Base-by-base conservation (phyloP, 225 moss, liverwort and hornwort species). In the Marchantia paleacea region DNA sequence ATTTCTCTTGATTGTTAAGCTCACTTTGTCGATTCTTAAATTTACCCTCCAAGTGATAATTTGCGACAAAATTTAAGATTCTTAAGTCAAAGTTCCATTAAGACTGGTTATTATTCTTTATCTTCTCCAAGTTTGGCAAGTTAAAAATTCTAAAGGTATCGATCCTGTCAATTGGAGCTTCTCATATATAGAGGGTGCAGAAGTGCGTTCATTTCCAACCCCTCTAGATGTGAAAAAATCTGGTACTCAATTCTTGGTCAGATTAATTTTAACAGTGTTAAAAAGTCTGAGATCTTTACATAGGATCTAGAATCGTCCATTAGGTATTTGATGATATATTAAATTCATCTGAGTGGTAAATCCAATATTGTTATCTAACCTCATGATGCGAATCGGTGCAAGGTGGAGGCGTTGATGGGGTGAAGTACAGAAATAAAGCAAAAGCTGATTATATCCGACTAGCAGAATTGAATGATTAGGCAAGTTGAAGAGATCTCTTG, bases 361-460 rank as follows among this genome's bases (percentile, higher is more conserved):
- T 12, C 83, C 80, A 9, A 0, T 0, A 28, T 86, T 86, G 62
- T 76, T 62, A 10, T 75, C 83, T 52, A 86, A 26, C 69, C 75
- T 83, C 87, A 87, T 19, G 8, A 84, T 69, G 6, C 0, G 0
- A 0, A 87, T 12, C 1, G 8, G n/a, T 18, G 84, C 81, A n/a
- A 24, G n/a, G n/a, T 77, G 10, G 75, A 15, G 30, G 69, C 22
- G 20, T 28, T 39, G 8, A 31, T 0, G n/a, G 7, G n/a, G n/a
- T n/a, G 87, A 77, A 58, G 82, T 47, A n/a, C n/a, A n/a, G n/a
- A n/a, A n/a, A n/a, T n/a, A n/a, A 26, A n/a, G n/a, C n/a, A n/a
- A 87, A 72, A 0, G n/a, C n/a, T 0, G 0, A 61, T 87, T 87
- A 9, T 73, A 63, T 80, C 67, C 49, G n/a, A n/a, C n/a, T n/a